Base-by-base conservation (phyloP, 768 basidiomycete species). In the Vishniacozyma victoriae region DNA sequence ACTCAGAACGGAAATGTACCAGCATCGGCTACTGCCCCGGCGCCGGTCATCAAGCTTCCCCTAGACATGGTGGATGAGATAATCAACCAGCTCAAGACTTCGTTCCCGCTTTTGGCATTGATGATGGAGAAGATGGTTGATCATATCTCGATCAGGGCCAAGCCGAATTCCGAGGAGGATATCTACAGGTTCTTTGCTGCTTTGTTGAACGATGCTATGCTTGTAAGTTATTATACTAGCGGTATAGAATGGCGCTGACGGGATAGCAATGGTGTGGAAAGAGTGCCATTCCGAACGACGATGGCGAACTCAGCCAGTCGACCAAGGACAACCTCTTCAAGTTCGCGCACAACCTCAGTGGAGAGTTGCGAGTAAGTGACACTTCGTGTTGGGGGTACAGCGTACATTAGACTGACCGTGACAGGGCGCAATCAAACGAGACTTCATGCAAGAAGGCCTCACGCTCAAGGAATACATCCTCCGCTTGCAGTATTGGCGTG, bases 61-160 rank as follows among this genome's bases (percentile, higher is more conserved):
- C n/a, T n/a, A 79, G 93, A 97, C 45, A 79, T 86, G 60, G 82
- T 95, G 5, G 95, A 99, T 18, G 95, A 97, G 65, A 82, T 97
- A 48, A 81, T 91, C 35, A 85, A 91, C 66, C 83, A 88, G 29
- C 77, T 97, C 61, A 97, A 99, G 75, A 95, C 93, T 0, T 84
- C 88, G 0, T 95, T 92, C 77, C 95, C 95, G 0, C 78, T 99
- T 5, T 79, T 99, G 27, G 87, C 93, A 24, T 76, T 97, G 18
- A 95, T 90, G 48, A 78, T 99, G 78, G 95, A 99, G 74, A 92
- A 89, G 14, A 86, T 96, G 79, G 86, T 92, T 3, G 95, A 99
- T 57, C 91, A 96, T 72, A 86, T 99, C 55, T 78, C 82, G 18
- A 80, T 82, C 50, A 81, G 90, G 43, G 93, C 96, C 75, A 93